A percentile compares a stretch with the other conserved stretches of the same genome.
Evolutionary conservation across 345 rosid genomes (phyloP).

Genomic region (Hirschfeldia incana): DNA sequence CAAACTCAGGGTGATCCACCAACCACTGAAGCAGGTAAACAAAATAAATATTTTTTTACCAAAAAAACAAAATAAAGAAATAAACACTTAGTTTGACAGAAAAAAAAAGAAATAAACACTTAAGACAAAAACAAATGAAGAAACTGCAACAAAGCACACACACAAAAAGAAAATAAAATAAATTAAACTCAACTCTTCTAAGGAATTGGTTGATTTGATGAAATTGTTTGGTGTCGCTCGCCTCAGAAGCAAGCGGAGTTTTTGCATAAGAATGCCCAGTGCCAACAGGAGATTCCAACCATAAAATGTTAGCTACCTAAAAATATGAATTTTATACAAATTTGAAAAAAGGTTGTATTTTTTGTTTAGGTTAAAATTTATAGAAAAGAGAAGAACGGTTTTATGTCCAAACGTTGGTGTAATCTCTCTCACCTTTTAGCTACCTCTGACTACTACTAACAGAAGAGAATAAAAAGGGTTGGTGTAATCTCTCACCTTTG

Average conservation of each 20-base stretch:
- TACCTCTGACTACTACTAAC: no score
- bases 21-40: conserved; percentile 52
- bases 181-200: conserved; percentile 44
- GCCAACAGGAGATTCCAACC: conserved; percentile 72
- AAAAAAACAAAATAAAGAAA: no score
- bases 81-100: no score
- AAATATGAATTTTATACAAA: no score
- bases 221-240: conserved; percentile 56
- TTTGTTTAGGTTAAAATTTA: no score
- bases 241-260: conserved; percentile 35
- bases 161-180: not conserved
- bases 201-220: conserved; percentile 51
- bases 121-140: not conserved
- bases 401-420: no score
- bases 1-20: conserved; percentile 47
- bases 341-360: no score
- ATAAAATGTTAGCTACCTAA: conserved; percentile 54
- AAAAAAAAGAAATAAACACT: not conserved
- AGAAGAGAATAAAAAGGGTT: no score
- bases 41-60: not conserved
- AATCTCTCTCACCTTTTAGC: no score
- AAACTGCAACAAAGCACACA: not conserved
- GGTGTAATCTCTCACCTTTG: conserved; percentile 40
- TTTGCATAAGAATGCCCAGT: conserved; percentile 73
- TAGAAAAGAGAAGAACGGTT: no score